These are phyloP conservation scores for Pichia ethanolica DNA, from an alignment of 805 yeast genomes.

Conservation along the genomic window DNA sequence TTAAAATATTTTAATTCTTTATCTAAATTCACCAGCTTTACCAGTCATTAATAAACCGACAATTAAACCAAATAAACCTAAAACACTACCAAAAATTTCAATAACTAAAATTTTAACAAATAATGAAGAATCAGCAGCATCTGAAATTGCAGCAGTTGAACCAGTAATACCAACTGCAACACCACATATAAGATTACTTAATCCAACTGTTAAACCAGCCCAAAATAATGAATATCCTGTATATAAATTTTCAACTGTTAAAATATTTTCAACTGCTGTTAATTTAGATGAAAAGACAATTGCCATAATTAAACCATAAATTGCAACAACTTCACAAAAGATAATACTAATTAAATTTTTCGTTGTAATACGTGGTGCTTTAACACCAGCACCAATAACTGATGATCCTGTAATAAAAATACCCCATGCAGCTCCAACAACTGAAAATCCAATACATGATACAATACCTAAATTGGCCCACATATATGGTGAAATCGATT, in stretches of 20 bases:
- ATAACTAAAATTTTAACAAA: slow-evolving; percentile 94
- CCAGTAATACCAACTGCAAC: slow-evolving; percentile 96
- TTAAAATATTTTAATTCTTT: slow-evolving; percentile 11
- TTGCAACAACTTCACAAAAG: slow-evolving; percentile 98
- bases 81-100: slow-evolving; percentile 94
- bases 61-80: slow-evolving; percentile 92
- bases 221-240: slow-evolving; percentile 95
- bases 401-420: slow-evolving; percentile 93
- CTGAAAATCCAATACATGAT: slow-evolving; percentile 86
- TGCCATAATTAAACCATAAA: slow-evolving; percentile 94
- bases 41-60: slow-evolving; percentile 97
- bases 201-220: slow-evolving; percentile 97
- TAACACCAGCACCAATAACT: slow-evolving; percentile 95
- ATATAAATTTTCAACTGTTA: slow-evolving; percentile 77
- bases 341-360: slow-evolving; percentile 93
- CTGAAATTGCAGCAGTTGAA: slow-evolving; percentile 96
- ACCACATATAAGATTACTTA: slow-evolving; percentile 92
- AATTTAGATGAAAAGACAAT: slow-evolving; percentile 93
- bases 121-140: slow-evolving; percentile 92
- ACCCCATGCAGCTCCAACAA: slow-evolving; percentile 99
- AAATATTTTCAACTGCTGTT: slow-evolving; percentile 57
- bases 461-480: slow-evolving; percentile 94
- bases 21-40: slow-evolving; percentile 82
- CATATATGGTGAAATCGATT: slow-evolving; percentile 86
- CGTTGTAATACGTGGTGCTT: slow-evolving; percentile 95